phyloP scores from a whole-genome alignment of 2,329 filamentous ascomycete species.

The Exophiala oligosperma region DNA sequence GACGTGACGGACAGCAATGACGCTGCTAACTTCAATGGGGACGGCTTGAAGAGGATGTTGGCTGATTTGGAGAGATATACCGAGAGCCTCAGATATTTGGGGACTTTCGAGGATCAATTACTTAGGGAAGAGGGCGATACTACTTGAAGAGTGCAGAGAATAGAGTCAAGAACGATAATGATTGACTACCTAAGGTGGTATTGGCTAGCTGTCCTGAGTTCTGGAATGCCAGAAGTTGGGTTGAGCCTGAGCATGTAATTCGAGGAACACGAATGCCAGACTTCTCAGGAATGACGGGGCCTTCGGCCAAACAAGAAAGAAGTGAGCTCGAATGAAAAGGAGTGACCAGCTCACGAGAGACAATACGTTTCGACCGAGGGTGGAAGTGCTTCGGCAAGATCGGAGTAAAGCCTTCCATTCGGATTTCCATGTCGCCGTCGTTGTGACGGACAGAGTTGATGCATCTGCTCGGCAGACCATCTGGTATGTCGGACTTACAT shows the following conservation, averaged over 20 bases:
- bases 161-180: slow-evolving; percentile 3
- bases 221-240: too few species aligned
- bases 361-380: not conserved
- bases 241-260: too few species aligned
- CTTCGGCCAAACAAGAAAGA: not conserved
- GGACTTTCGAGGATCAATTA: slow-evolving; percentile 26
- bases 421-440: too few species aligned
- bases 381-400: not conserved
- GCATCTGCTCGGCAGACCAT: not conserved
- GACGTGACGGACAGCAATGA: not conserved
- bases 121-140: not conserved
- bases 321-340: slow-evolving; percentile 17
- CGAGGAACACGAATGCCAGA: too few species aligned
- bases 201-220: too few species aligned
- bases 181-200: slow-evolving; percentile 14
- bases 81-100: slow-evolving; percentile 37
- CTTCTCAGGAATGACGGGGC: too few species aligned
- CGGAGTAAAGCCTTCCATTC: too few species aligned
- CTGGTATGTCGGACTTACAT: slow-evolving; percentile 15
- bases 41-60: slow-evolving; percentile 33
- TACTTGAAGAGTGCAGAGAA: not conserved
- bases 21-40: slow-evolving; percentile 22
- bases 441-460: not conserved
- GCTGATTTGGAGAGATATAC: slow-evolving; percentile 38
- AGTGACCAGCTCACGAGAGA: slow-evolving; percentile 18